Evolutionary conservation across 192 early-diverging fungal genomes (phyloP).

Genomic region (Coemansia pectinata): DNA sequence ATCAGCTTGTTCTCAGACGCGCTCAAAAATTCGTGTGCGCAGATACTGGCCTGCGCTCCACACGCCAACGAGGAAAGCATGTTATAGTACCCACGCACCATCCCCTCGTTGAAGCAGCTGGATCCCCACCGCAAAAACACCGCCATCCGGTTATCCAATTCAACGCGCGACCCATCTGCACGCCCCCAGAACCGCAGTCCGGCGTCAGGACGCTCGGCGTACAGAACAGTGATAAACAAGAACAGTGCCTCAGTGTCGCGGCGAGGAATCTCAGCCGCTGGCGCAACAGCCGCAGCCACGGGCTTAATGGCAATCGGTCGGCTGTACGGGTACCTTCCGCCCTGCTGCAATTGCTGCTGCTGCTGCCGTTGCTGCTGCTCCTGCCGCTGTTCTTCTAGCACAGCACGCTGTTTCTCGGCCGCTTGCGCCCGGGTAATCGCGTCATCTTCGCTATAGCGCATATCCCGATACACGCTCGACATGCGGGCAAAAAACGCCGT

Average conservation of each 20-base stretch:
- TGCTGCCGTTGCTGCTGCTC: conserved; percentile 30
- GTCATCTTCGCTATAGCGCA: conserved; percentile 75
- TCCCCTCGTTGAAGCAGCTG: conserved; percentile 58
- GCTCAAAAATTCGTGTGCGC: conserved; percentile 62
- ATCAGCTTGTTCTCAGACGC: conserved; percentile 20
- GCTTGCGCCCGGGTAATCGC: conserved; percentile 52
- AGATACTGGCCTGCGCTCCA: conserved; percentile 66
- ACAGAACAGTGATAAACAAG: conserved; percentile 70
- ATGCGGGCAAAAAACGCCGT: conserved; percentile 60
- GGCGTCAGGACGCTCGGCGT: conserved; percentile 72
- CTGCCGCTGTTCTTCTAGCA: conserved; percentile 44
- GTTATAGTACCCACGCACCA: conserved; percentile 73
- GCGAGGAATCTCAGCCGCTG: conserved; percentile 26
- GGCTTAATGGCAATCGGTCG: conserved; percentile 16
- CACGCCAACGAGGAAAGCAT: conserved; percentile 82
- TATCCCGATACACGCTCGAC: conserved; percentile 59
- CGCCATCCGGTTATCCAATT: conserved; percentile 58
- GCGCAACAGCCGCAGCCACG: conserved; percentile 10
- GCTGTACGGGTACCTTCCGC: conserved; percentile 33
- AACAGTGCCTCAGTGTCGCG: conserved; percentile 75
- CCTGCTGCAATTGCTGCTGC: conserved; percentile 34
- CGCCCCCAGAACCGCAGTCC: conserved; percentile 70
- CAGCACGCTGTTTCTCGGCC: conserved; percentile 28
- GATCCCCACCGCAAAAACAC: conserved; percentile 67
- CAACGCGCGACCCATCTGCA: conserved; percentile 17